phyloP scores from a whole-genome alignment of 345 rosid species.

The Hypericum androsaemum region DNA sequence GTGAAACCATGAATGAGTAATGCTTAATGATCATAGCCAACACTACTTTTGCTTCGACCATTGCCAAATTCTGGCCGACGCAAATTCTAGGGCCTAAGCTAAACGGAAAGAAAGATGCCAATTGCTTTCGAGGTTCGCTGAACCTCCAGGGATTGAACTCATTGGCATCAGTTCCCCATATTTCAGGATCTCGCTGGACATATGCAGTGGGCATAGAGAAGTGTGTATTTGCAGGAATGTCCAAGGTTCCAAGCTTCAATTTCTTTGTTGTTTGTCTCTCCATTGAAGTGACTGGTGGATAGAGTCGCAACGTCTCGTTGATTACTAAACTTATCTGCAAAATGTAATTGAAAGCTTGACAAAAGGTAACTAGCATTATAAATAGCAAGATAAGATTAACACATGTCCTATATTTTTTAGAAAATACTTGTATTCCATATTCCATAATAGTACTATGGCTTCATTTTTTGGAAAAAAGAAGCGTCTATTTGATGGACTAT shows the following conservation, averaged over 20 bases:
- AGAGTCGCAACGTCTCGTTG: neutral
- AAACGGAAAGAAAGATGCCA: neutral
- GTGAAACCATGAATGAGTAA: neutral
- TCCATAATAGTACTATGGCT: too few relatives aligned
- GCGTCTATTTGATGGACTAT: too few relatives aligned
- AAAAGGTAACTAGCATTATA: neutral
- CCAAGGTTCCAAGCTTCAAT: neutral
- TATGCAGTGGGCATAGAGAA: neutral
- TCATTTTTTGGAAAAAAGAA: too few relatives aligned
- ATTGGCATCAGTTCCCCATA: neutral
- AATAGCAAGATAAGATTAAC: too few relatives aligned
- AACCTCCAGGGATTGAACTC: neutral
- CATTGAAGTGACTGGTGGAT: neutral
- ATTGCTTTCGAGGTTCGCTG: neutral
- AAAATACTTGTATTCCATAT: too few relatives aligned
- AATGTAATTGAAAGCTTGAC: neutral
- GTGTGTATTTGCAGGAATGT: neutral
- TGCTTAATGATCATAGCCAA: neutral
- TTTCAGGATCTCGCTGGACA: neutral
- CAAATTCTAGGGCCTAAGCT: neutral
- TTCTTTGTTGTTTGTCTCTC: neutral
- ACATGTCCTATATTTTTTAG: too few relatives aligned
- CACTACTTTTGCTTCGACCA: too few relatives aligned
- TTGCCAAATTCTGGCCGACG: too few relatives aligned
- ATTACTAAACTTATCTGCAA: neutral